A percentile compares a stretch with the other conserved stretches of the same genome.
phyloP scores from a whole-genome alignment of 2,329 filamentous ascomycete genomes.

The Aspergillus viridinutans region DNA sequence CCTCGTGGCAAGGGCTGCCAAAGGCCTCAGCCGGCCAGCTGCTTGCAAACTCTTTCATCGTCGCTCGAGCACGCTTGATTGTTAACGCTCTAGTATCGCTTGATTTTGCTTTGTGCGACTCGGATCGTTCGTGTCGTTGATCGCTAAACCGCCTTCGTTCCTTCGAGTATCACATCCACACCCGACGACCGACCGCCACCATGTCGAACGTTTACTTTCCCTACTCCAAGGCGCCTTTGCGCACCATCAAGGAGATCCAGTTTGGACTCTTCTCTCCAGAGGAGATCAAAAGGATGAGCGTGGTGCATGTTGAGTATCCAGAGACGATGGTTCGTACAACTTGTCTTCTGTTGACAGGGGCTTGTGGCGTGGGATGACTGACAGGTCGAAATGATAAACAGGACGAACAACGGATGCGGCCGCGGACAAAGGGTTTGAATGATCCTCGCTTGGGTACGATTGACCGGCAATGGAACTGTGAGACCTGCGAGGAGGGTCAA shows the following conservation, averaged over 20 bases:
- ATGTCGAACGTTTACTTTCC: constrained; percentile 93
- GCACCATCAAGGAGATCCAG: constrained; percentile 98
- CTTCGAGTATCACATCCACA: constrained; percentile 9
- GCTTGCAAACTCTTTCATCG: constrained; percentile 32
- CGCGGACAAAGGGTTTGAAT: constrained; percentile 86
- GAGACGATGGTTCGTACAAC: constrained; percentile 73
- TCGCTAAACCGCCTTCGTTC: constrained; percentile 3
- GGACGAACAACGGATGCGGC: constrained; percentile 87
- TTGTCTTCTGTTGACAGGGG: constrained; percentile 1
- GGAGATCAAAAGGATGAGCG: constrained; percentile 99
- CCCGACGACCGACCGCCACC: constrained; percentile 43
- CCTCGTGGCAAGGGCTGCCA: constrained; percentile 48
- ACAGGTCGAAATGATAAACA: constrained; percentile 24
- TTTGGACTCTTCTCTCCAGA: constrained; percentile 96
- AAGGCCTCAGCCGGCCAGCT: constrained; percentile 42
- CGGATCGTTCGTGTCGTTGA: constrained; percentile 12
- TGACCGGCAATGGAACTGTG: constrained; percentile 91
- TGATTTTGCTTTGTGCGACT: constrained; percentile 8
- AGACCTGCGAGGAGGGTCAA: constrained; percentile 93
- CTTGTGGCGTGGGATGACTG: constrained; percentile 11
- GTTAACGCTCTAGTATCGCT: constrained; percentile 4
- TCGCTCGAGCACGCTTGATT: constrained; percentile 18
- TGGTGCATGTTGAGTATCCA: constrained; percentile 93
- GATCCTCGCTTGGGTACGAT: constrained; percentile 95
- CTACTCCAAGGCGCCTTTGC: constrained; percentile 91